Base-by-base conservation (phyloP, 2,329 filamentous ascomycete species). In the Xylaria polymorpha region DNA sequence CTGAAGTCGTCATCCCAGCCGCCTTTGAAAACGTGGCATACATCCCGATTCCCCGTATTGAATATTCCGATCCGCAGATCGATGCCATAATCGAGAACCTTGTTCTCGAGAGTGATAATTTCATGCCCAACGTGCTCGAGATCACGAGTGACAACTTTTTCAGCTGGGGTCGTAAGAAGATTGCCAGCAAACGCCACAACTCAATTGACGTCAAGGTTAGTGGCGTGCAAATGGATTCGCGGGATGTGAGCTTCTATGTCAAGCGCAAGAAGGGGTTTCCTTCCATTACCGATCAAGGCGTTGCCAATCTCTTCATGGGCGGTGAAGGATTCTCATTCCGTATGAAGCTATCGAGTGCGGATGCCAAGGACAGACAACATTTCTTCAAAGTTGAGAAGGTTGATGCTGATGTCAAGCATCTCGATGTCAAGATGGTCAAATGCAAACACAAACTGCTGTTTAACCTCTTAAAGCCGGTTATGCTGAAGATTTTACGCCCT, bases 351-450 rank as follows among this genome's bases (percentile, higher is more conserved):
- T 93, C 94, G 66, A 94, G 91, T 56, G 91, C 93, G 2, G 90
- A 95, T 61, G 88, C 91, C 78, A 86, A 85, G 22, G 94, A 97
- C 76, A 84, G 85, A 35, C 89, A 92, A 76, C 90, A 96, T 80
- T 96, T 97, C 83, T 95, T 98, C 88, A 98, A 97, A 87, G 87
- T 98, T 69, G 94, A 97, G 78, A 94, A 92, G 80, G 92, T 97
- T 3, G 86, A 92, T 48, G 93, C 97, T 22, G 90, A 93, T 75
- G 88, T 97, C 74, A 92, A 93, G 82, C 80, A 94, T 77, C 86
- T 98, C 67, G 88, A 92, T 74, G 90, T 99, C 83, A 97, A 97
- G 84, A 81, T 99, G 73, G 94, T 94, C 86, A 90, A 97, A 85
- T 98, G 94, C 61, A 97, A 91, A 80, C 94, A 98, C 87, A 99